Evolutionary conservation across 2,329 filamentous ascomycete species (phyloP), one percentile per base, ranked within the genome.

Genomic region (Colletotrichum sansevieriae): DNA sequence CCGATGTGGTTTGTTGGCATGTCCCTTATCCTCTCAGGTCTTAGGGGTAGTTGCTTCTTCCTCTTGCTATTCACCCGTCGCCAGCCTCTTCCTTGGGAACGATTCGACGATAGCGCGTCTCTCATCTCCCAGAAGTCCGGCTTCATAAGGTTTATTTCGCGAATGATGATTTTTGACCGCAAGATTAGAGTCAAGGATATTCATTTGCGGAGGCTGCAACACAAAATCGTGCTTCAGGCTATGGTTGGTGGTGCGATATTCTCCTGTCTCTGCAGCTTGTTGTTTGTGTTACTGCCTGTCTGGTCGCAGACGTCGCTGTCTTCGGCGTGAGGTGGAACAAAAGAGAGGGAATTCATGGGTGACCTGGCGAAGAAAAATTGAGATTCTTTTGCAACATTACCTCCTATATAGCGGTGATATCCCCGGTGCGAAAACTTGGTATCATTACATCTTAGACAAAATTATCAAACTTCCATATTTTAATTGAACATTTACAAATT

Each of bases 41-140:
- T 84, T 15, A 74, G 83, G 43, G 83, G 83, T 2, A 81, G 78
- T 62, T 85, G 83, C 72, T 84, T 84, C 74, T 84, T 85, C 68
- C 73, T 84, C 51, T 72, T 85, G 63, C 77, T 84, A 22, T 83
- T 84, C 71, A 80, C 80, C 9, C 76, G 82, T 41, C 76, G 83
- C 41, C 83, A 84, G 73, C 77, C 80, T 3, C 74, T 85, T 44
- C 83, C 83, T 0, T 85, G 83, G 83, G 83, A 85, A 73, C 75
- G 81, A 15, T 82, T 83, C 66, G 82, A 83, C 56, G 82, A 84
- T 47, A 74, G 73, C 15, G 71, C 72, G 11, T 73, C 73, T 1
- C 60, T 74, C 5, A 49, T 67, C 7, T 74, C 75, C 2, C 73
- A 74, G 43, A 71, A 72, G 10, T 72, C 73, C 3, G 71, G 74